A percentile compares a stretch with the other conserved stretches of the same genome.
phyloP scores from a whole-genome alignment of 768 basidiomycete genomes.

The Russula earlei region DNA sequence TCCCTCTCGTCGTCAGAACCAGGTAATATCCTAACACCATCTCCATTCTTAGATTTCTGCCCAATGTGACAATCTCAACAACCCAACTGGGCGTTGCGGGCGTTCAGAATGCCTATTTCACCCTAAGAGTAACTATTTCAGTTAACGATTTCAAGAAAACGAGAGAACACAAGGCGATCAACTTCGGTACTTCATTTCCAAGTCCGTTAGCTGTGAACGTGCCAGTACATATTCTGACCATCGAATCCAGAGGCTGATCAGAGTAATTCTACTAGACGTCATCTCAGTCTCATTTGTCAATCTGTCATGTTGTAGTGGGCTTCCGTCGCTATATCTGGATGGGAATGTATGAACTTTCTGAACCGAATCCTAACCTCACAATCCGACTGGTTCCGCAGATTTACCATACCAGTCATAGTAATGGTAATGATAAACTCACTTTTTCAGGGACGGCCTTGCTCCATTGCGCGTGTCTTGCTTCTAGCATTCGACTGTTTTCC shows the following conservation, averaged over 20 bases:
- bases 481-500: slow-evolving; percentile 33
- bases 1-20: slow-evolving; percentile 1
- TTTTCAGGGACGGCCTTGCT: slow-evolving; percentile 36
- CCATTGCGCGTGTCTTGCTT: slow-evolving; percentile 32
- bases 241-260: slow-evolving; percentile 21
- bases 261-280: slow-evolving; percentile 57
- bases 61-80: not conserved
- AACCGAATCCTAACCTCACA: not conserved
- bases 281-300: slow-evolving; percentile 63
- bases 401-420: slow-evolving; percentile 28
- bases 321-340: slow-evolving; percentile 58
- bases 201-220: slow-evolving; percentile 26
- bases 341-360: slow-evolving; percentile 38
- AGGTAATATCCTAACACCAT: not conserved
- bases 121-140: slow-evolving; percentile 32
- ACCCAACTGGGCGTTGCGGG: slow-evolving; percentile 56
- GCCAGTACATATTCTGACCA: slow-evolving; percentile 6
- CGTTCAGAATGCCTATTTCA: slow-evolving; percentile 72
- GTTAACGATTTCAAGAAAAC: slow-evolving; percentile 35
- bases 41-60: slow-evolving; percentile 30
- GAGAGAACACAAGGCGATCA: slow-evolving; percentile 35
- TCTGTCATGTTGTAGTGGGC: slow-evolving; percentile 45
- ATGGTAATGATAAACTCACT: slow-evolving; percentile 28
- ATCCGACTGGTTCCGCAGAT: slow-evolving; percentile 26
- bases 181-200: slow-evolving; percentile 41